phyloP scores from a whole-genome alignment of 371 early-diverging fungal genomes.

The Enterospora canceri region DNA sequence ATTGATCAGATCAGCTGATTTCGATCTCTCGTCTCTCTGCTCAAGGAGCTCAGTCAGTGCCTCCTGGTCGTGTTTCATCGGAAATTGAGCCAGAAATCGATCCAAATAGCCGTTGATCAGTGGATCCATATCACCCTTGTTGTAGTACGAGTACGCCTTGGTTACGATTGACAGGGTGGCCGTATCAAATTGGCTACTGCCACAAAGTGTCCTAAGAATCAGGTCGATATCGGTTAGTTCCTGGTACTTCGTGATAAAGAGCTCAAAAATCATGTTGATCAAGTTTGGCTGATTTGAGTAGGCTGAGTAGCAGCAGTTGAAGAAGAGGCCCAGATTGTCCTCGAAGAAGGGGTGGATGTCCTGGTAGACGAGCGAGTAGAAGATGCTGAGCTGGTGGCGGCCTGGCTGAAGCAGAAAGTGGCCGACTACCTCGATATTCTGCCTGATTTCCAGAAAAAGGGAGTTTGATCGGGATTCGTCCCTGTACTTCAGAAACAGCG shows the following conservation, averaged over 20 bases:
- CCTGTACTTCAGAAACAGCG: conserved; percentile 24
- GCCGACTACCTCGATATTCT: conserved; percentile 17
- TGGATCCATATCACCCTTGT: too few relatives aligned
- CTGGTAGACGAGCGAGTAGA: conserved; percentile 34
- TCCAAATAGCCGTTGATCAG: too few relatives aligned
- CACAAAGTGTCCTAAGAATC: conserved; percentile 18
- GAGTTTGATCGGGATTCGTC: conserved; percentile 1
- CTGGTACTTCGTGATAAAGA: conserved; percentile 32
- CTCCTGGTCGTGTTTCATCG: too few relatives aligned
- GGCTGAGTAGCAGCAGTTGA: background rate
- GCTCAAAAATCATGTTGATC: conserved; percentile 23
- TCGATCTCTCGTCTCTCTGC: too few relatives aligned
- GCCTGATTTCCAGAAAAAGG: conserved; percentile 30
- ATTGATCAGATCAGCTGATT: too few relatives aligned
- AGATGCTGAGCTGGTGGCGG: conserved; percentile 25
- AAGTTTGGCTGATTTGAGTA: conserved; percentile 1
- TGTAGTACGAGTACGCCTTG: too few relatives aligned
- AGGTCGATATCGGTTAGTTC: conserved; percentile 26
- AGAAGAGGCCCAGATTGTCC: conserved; percentile 25
- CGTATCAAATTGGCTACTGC: too few relatives aligned
- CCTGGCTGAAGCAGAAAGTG: background rate
- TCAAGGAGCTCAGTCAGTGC: too few relatives aligned
- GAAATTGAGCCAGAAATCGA: too few relatives aligned
- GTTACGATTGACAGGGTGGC: too few relatives aligned
- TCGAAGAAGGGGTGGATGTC: conserved; percentile 48